Evolutionary conservation across 495 filamentous ascomycete species (phyloP), one percentile per base, ranked within the genome.

Genomic region (Hypoxylon fragiforme): DNA sequence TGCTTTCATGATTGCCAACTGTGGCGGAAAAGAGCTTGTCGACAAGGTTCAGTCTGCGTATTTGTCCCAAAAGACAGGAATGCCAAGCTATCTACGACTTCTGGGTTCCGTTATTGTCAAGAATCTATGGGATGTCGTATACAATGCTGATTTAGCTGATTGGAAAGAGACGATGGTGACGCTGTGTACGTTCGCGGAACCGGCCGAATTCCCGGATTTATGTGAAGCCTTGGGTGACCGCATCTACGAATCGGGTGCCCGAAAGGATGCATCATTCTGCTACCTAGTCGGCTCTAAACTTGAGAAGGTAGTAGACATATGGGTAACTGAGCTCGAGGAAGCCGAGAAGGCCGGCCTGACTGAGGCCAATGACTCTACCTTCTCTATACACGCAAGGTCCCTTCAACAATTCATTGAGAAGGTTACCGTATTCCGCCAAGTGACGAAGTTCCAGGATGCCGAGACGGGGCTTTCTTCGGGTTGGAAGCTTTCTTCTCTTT

Each of bases 151-250:
- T 63, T 70, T 97, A 36, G 77, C 79, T 32, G 88, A 92, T 71
- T 99, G 94, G 94, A 97, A 92, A 73, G 94, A 97, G 70, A 84
- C 94, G 8, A 92, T 97, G 89, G 91, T 88, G 20, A 87, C 90
- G 1, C 78, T 99, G 21, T 97, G 94, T 80, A 97, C 92, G 9
- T 97, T 92, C 69, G 92, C 92, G 8, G 85, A 94, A 42, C 84
- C 88, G 32, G 80, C 85, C 45, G 94, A 97, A 61, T 99, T 97
- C 69, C 79, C 90, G 21, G 95, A 97, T 63, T 82, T 99, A n/a
- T 97, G 91, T 62, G 94, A 97, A 66, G 90, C 91, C 34, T 81
- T 99, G 12, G 94, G 94, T 54, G 94, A 99, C 67, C 85, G 94
- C 19, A 79, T 99, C 41, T 80, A 88, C 50, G 92, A 98, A 63